phyloP scores from a whole-genome alignment of 805 yeast genomes.

The Scheffersomyces amazonensis region DNA sequence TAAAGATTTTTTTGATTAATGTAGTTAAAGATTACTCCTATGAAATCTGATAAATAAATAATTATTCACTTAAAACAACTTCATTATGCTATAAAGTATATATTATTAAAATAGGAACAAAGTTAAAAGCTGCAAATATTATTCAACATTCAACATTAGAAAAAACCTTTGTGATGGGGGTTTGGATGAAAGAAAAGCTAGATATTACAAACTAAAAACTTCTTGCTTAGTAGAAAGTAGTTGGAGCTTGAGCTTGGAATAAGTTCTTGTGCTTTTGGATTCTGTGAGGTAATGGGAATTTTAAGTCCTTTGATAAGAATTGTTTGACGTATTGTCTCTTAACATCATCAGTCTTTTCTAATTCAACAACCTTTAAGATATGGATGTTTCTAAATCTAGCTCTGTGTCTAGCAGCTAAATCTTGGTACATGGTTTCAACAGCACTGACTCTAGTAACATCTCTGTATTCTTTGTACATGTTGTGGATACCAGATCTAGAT shows the following conservation, averaged over 20 bases:
- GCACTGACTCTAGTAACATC: conserved; percentile 99
- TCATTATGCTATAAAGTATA: too few species aligned
- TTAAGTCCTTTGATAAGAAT: conserved; percentile 90
- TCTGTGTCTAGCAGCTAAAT: conserved; percentile 99
- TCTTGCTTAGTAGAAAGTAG: conserved; percentile 85
- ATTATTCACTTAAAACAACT: too few species aligned
- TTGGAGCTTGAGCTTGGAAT: conserved; percentile 90
- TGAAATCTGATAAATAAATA: too few species aligned
- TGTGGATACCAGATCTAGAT: conserved; percentile 99
- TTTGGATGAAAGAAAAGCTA: too few species aligned
- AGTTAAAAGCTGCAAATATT: too few species aligned
- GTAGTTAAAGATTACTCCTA: too few species aligned
- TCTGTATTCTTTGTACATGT: conserved; percentile 99
- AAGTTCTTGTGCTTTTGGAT: conserved; percentile 84
- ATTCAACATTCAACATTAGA: too few species aligned
- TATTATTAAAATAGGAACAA: too few species aligned
- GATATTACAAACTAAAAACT: conserved; percentile 5
- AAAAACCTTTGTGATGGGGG: too few species aligned
- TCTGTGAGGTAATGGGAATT: conserved; percentile 99
- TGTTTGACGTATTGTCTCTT: conserved; percentile 99
- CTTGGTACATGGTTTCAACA: conserved; percentile 97
- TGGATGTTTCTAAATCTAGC: conserved; percentile 99
- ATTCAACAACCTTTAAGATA: conserved; percentile 98
- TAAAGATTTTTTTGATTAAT: neutral
- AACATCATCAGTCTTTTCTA: conserved; percentile 95